phyloP scores from a whole-genome alignment of 1,139 yeast genomes.

The Kodamaea ohmeri region DNA sequence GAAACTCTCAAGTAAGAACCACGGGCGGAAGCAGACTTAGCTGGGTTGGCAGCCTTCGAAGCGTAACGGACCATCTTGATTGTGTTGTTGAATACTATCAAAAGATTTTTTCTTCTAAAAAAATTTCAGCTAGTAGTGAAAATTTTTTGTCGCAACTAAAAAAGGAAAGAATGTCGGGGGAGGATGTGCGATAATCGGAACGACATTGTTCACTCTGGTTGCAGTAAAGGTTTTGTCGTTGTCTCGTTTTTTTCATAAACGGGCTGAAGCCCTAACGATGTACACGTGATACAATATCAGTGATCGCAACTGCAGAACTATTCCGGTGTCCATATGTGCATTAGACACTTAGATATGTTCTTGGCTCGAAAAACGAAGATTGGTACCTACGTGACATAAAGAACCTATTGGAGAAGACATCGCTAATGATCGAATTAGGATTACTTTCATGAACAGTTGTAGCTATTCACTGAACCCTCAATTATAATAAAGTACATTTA shows the following conservation, averaged over 20 bases:
- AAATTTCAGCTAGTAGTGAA: slow-evolving; percentile 8
- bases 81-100: slow-evolving; percentile 9
- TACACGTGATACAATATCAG: slow-evolving; percentile 3
- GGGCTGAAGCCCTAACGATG: slow-evolving; percentile 6
- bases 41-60: slow-evolving; percentile 98
- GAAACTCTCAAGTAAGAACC: slow-evolving; percentile 99
- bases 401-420: too few species aligned
- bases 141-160: slow-evolving; percentile 7
- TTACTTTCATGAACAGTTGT: too few species aligned
- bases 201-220: slow-evolving; percentile 4
- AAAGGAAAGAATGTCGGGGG: slow-evolving; percentile 4
- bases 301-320: background rate
- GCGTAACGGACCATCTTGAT: slow-evolving; percentile 75
- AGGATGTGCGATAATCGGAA: slow-evolving; percentile 4
- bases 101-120: slow-evolving; percentile 8
- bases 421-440: too few species aligned
- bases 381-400: too few species aligned
- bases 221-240: slow-evolving; percentile 1
- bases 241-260: too few species aligned
- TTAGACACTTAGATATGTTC: too few species aligned
- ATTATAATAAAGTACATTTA: too few species aligned
- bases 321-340: too few species aligned
- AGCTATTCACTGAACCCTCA: too few species aligned
- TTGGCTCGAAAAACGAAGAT: too few species aligned
- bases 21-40: slow-evolving; percentile 98